Evolutionary conservation across 1,284 basidiomycete species (phyloP), one percentile per base, ranked within the genome.

Genomic region (Malassezia psittaci): DNA sequence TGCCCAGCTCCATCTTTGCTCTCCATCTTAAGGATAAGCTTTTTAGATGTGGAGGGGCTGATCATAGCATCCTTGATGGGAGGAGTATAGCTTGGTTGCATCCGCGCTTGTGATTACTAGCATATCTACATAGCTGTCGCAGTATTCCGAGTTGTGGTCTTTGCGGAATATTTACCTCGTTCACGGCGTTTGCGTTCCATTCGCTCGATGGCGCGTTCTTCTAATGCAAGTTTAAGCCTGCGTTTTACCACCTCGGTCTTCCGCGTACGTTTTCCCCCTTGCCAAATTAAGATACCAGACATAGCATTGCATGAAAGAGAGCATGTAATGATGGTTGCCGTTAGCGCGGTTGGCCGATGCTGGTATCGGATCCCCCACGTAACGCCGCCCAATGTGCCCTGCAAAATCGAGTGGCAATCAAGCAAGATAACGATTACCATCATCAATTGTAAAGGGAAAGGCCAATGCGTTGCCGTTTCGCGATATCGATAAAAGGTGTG

Each of bases 281-380:
- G 79, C 81, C 84, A 89, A 64, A 90, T 90, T 51, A 86, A 77
- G 5, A 89, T 76, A 7, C 81, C 87, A 1, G 88, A 83, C n/a
- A 78, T 76, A 46, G 90, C 89, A 48, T 87, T 88, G 61, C 87
- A 87, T 5, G 86, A 77, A 76, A 91, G 89, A 24, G 82, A 82
- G 2, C 79, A 78, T 0, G 86, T 84, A 51, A 93, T 88, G 15
- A 90, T 80, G 13, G 79, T 80, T 0, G 83, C 87, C 0, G 79
- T 81, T 3, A 79, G 78, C 74, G 77, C 78, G 0, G 79, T 76
- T 3, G 79, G 79, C 19, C 80, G 66, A 39, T 75, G 52, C 37
- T 64, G 57, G 49, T 73, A 73, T 33, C 66, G 54, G 48, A 90
- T 74, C 2, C 84, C 81, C 88, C 88, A 90, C 83, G 90, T 90